Evolutionary conservation across 306 rosid genomes (phyloP).

Genomic region (Vigna trinervia): DNA sequence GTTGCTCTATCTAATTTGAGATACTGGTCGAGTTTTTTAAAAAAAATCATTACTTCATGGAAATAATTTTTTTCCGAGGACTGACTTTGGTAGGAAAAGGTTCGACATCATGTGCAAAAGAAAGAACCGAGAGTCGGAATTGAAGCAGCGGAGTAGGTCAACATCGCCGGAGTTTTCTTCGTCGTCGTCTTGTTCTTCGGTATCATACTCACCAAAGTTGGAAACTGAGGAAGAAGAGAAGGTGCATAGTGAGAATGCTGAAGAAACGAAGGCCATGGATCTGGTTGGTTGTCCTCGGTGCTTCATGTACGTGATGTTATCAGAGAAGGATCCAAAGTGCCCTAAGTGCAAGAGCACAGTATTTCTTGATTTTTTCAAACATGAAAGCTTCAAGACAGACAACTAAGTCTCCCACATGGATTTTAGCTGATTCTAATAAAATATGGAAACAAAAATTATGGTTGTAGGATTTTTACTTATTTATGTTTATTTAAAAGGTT

Average conservation of each 20-base stretch:
- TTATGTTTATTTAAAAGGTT: neutral
- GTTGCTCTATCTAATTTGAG: no score
- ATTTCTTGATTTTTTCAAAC: slow-evolving; percentile 53
- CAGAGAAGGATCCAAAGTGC: slow-evolving; percentile 57
- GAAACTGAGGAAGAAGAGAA: neutral
- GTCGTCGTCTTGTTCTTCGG: slow-evolving; percentile 12
- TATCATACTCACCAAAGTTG: slow-evolving; percentile 23
- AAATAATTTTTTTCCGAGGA: neutral
- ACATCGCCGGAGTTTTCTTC: neutral
- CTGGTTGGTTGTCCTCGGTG: slow-evolving; percentile 61
- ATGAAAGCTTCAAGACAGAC: slow-evolving; percentile 4
- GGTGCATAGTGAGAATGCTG: neutral
- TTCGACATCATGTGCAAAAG: neutral
- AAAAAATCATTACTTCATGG: no score
- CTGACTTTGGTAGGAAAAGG: neutral
- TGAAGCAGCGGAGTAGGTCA: neutral
- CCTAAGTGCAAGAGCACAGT: slow-evolving; percentile 63
- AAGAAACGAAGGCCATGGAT: slow-evolving; percentile 47
- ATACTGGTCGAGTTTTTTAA: no score
- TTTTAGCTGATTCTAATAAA: no score
- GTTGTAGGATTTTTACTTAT: neutral
- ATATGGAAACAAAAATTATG: neutral
- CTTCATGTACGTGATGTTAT: slow-evolving; percentile 55
- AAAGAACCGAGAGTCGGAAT: neutral
- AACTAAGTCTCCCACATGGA: neutral